Evolutionary conservation across 495 filamentous ascomycete genomes (phyloP), one percentile per base, ranked within the genome.

Genomic region (Talaromyces liani): DNA sequence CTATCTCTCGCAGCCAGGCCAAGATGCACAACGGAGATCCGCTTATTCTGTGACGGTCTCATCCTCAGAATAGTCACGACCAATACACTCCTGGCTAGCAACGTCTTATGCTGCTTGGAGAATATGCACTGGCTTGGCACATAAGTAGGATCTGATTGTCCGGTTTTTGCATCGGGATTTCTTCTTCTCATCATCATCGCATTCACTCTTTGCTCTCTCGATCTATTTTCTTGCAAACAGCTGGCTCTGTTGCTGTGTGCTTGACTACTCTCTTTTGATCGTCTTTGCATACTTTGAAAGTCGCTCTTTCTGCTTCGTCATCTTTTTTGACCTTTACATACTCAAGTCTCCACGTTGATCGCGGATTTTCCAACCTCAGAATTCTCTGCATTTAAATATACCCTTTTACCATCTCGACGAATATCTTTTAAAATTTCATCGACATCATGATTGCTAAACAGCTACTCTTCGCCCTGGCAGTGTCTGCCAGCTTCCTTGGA

Each of bases 201-300:
- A 56, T 56, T 56, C 53, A 56, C 53, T 56, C 53, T 56, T 56
- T 56, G 53, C 53, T n/a, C 16, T 56, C 20, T 29, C 53, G 27
- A 29, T 56, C 53, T 29, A 56, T 27, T 56, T 29, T 14, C 53
- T 56, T 6, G 53, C 27, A 56, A 56, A 25, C 53, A 56, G 53
- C 53, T 56, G 53, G 53, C 53, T 56, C 22, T 56, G 53, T 56
- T 56, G 53, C 53, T 56, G 22, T 56, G 53, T 25, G 27, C 51
- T 56, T 24, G 10, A 27, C 27, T 56, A 27, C 53, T 56, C 27
- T 29, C 53, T 56, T 29, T 56, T 27, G 18, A 25, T 29, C 12
- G 12, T 24, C 7, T 24, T 25, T 27, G 22, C 12, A 56, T 29
- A 56, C 27, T 56, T 56, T 29, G 53, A 6, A 56, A 27, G 22